phyloP scores from a whole-genome alignment of 257 asterid genomes.

The Ilex aquifolium region DNA sequence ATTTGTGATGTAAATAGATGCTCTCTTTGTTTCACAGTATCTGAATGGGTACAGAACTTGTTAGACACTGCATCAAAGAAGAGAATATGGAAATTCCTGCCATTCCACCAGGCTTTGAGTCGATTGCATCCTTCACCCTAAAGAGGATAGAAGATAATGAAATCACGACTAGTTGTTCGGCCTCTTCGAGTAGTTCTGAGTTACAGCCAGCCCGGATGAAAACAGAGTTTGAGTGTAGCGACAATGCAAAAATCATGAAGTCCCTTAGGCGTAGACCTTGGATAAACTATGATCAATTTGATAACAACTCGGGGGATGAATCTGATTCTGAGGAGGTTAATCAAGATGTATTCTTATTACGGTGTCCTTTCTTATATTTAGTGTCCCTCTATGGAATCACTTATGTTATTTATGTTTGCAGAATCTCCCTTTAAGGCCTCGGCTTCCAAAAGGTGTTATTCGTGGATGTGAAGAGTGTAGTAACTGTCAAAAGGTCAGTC shows the following conservation, averaged over 20 bases:
- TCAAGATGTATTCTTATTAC: background rate
- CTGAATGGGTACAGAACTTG: constrained; percentile 70
- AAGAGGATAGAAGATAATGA: constrained; percentile 46
- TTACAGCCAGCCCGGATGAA: constrained; percentile 28
- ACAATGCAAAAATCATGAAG: constrained; percentile 40
- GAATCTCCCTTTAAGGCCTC: constrained; percentile 29
- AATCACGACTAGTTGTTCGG: constrained; percentile 23
- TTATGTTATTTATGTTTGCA: constrained; percentile 23
- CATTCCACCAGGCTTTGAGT: constrained; percentile 95
- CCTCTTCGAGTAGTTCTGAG: constrained; percentile 33
- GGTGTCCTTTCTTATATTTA: background rate
- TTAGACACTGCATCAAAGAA: constrained; percentile 59
- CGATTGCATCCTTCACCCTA: constrained; percentile 60
- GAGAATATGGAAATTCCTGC: constrained; percentile 68
- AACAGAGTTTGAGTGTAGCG: constrained; percentile 30
- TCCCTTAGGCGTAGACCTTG: constrained; percentile 49
- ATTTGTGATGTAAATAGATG: background rate
- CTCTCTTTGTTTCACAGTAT: constrained; percentile 26
- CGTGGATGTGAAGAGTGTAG: constrained; percentile 84
- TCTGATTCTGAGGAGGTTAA: constrained; percentile 61
- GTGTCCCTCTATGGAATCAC: background rate
- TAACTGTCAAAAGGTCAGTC: constrained; percentile 80
- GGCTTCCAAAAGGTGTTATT: constrained; percentile 74
- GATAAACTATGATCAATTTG: constrained; percentile 43
- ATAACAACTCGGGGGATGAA: constrained; percentile 63